A percentile compares a stretch with the other conserved stretches of the same genome.
These are phyloP conservation scores for Flaveria ramosissima DNA, from an alignment of 129 eudicot genomes.

Conservation along the genomic window DNA sequence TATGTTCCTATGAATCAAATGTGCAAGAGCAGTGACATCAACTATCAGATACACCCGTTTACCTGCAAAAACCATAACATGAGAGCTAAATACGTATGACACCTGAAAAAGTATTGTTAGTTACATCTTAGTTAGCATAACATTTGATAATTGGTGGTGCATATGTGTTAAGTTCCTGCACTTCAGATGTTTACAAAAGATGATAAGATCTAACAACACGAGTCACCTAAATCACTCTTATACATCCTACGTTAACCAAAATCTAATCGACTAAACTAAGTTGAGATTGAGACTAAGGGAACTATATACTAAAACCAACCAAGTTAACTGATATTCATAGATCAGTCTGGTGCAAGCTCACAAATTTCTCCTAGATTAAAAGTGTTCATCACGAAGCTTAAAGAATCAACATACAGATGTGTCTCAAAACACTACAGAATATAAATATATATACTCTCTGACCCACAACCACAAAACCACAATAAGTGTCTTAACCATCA, in stretches of 20 bases:
- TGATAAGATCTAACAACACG: background rate
- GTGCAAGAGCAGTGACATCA: conserved; percentile 22
- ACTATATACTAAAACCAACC: background rate
- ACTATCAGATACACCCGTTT: conserved; percentile 6
- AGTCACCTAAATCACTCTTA: background rate
- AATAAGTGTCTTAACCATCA: too few species aligned
- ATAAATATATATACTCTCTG: too few species aligned
- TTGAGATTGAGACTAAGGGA: background rate
- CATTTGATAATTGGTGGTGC: background rate
- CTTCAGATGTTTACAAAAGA: background rate
- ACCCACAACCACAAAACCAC: too few species aligned
- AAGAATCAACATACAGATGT: background rate
- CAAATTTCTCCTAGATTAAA: background rate
- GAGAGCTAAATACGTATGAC: background rate
- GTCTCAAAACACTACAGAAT: background rate
- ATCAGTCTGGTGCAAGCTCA: background rate
- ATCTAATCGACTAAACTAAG: background rate
- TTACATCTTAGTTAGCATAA: background rate
- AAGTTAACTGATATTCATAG: background rate
- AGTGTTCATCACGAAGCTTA: background rate
- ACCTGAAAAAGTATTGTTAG: background rate
- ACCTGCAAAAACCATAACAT: conserved; percentile 37
- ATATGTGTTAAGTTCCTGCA: background rate
- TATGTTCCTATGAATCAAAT: conserved; percentile 17
- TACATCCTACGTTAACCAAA: background rate